A percentile compares a stretch with the other conserved stretches of the same genome.
phyloP scores from a whole-genome alignment of 2,329 filamentous ascomycete species.

The Aureobasidium pullulans region DNA sequence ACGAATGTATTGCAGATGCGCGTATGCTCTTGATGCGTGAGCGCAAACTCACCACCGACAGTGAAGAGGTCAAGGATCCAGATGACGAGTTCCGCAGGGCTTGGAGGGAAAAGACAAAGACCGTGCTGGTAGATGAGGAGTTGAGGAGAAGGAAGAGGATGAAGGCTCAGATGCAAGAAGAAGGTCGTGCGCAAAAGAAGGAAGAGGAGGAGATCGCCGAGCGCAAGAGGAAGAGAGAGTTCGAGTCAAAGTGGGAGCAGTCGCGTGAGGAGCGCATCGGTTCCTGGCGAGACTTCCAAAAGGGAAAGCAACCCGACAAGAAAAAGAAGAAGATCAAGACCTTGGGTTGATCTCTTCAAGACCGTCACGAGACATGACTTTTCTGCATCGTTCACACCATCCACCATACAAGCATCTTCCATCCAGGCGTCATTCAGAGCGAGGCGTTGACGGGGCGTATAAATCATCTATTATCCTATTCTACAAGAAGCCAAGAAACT shows the following conservation, averaged over 20 bases:
- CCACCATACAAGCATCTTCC: background rate
- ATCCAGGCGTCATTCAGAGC: background rate
- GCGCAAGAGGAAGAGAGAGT: conserved; percentile 60
- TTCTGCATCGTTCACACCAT: background rate
- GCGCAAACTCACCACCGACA: conserved; percentile 86
- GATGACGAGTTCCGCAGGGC: conserved; percentile 73
- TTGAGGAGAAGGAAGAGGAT: conserved; percentile 73
- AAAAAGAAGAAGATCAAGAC: conserved; percentile 45
- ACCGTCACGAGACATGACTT: background rate
- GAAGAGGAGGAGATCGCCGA: conserved; percentile 75
- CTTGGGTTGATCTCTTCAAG: conserved; percentile 33
- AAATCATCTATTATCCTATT: background rate
- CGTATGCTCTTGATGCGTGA: conserved; percentile 92
- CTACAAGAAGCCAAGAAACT: background rate
- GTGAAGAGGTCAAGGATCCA: conserved; percentile 64
- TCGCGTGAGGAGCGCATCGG: conserved; percentile 85
- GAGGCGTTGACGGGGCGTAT: conserved; percentile 9
- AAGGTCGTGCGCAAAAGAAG: conserved; percentile 79
- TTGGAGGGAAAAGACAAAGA: conserved; percentile 85
- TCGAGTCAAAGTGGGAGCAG: conserved; percentile 92
- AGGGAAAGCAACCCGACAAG: conserved; percentile 40
- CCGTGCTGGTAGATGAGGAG: conserved; percentile 90
- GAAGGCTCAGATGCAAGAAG: conserved; percentile 93
- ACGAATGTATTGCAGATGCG: conserved; percentile 93
- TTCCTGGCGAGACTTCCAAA: conserved; percentile 89